Base-by-base conservation (phyloP, 1,284 basidiomycete species). In the Paramarasmius palmivorus region DNA sequence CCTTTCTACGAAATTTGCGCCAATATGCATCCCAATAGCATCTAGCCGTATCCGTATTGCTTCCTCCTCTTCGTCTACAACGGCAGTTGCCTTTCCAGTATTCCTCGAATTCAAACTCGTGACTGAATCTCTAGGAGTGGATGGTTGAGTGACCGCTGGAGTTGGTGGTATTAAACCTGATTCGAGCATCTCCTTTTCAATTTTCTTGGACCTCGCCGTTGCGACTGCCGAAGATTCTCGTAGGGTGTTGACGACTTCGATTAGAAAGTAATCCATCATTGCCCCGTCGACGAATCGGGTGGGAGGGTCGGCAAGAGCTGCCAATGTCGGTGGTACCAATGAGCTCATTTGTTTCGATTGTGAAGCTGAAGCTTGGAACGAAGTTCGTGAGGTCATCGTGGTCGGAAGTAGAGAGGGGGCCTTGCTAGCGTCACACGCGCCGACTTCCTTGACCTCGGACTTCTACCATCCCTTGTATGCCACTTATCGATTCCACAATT, bases 1-100 rank as follows among this genome's bases (percentile, higher is more conserved):
- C 93, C 88, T 79, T 73, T 96, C 93, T 0, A 88, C 84, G 54
- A 95, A 82, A 65, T 90, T 92, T 3, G 87, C 86, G 1, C 95
- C 94, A 1, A 96, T 90, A 67, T 95, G 91, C 60, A 86, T 71
- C 0, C 95, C 95, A 58, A 98, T 91, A 6, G 83, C 74, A 68
- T 96, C 93, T 38, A 96, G 73, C 49, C 92, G 75, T 26, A 78
- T 70, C 37, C 82, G 73, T 12, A 94, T 69, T 7, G 81, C 88
- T 49, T 88, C 86, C 49, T 94, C 92, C 15, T 86, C 87, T 10
- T 91, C 88, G 36, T 91, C 83, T 15, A 73, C 64, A 49, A 71
- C 71, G 2, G 63, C 64, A 9, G 64, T 57, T 4, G 63, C 64
- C 39, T 65, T 66, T 38, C 70, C 71, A 37, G 64, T 65, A 36